These are phyloP conservation scores for Sarcodon aspratus DNA, from an alignment of 768 basidiomycete genomes.

Conservation along the genomic window DNA sequence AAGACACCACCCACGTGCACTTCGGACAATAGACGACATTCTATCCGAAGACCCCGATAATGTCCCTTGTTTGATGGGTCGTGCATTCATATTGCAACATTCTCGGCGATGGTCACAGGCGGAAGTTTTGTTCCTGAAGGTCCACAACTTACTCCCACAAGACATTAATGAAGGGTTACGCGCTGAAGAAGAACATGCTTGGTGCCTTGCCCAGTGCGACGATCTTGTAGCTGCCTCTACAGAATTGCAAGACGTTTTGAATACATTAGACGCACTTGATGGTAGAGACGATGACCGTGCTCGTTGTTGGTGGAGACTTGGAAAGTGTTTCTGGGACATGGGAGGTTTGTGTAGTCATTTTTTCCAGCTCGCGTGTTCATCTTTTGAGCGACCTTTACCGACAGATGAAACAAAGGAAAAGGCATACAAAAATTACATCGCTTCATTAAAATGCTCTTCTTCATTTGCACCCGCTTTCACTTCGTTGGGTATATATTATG, in stretches of 20 bases:
- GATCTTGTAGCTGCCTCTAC: constrained; percentile 33
- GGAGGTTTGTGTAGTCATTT: constrained; percentile 36
- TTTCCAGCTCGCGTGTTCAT: not conserved
- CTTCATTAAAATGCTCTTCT: constrained; percentile 61
- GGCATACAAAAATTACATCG: constrained; percentile 72
- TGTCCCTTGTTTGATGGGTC: constrained; percentile 55
- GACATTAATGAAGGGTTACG: constrained; percentile 39
- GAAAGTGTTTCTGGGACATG: constrained; percentile 61
- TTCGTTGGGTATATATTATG: constrained; percentile 85
- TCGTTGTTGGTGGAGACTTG: constrained; percentile 77
- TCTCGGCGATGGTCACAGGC: constrained; percentile 62
- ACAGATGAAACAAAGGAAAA: constrained; percentile 42
- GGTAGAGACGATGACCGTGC: constrained; percentile 51
- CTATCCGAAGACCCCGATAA: constrained; percentile 53
- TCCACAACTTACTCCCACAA: constrained; percentile 34
- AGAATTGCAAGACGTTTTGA: constrained; percentile 37
- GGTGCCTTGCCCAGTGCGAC: constrained; percentile 61
- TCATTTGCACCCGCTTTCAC: constrained; percentile 88
- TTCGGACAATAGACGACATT: constrained; percentile 61
- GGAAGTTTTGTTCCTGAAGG: constrained; percentile 44
- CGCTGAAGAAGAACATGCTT: constrained; percentile 73
- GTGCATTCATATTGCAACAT: constrained; percentile 61
- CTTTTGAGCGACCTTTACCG: not conserved
- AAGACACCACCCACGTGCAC: constrained; percentile 77
- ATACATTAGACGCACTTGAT: constrained; percentile 31